Base-by-base conservation (phyloP, 331 rosid species). In the Acacia pycnantha region DNA sequence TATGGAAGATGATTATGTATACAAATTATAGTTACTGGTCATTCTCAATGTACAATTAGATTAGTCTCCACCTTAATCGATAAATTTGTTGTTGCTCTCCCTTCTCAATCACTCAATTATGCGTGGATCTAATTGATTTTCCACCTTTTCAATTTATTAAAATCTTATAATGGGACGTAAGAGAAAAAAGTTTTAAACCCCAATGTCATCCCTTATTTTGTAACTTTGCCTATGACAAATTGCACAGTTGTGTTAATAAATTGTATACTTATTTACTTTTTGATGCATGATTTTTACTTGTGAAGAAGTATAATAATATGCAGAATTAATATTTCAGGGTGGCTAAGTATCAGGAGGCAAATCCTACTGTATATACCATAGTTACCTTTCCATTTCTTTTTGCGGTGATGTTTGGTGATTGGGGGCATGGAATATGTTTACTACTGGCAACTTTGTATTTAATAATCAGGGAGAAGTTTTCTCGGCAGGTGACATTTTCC, bases 341-440 rank as follows among this genome's bases (percentile, higher is more conserved):
- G 84, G 98, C 99, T 48, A 95, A 83, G 88, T 95, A 95, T 90
- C 98, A 91, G 89, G 99, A 95, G 88, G 98, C 99, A 48, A 95
- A 95, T 88, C 99, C 99, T 77, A 87, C 94, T 82, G 92, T 95
- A 84, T 95, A 81, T 81, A 90, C 99, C 27, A 88, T 95, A 2
- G 83, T 92, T 78, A 93, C 99, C 47, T 95, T 95, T 81, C 99
- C 99, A 44, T 95, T 95, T 92, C 98, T 95, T 61, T 95, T 95
- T 87, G 99, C 99, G 40, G 98, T 95, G 61, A 95, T 95, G 99
- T 95, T 95, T 88, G 99, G 99, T 77, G 99, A 95, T 85, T 95
- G 99, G 99, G 99, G 99, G 70, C 99, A 95, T 85, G 99, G 99
- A 87, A 85, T 95, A 87, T 95, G 99, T 86, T 78, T 95, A 86